Conservation (phyloP, 2,329 filamentous ascomycete species). For the Fusarium cicatricum region DNA sequence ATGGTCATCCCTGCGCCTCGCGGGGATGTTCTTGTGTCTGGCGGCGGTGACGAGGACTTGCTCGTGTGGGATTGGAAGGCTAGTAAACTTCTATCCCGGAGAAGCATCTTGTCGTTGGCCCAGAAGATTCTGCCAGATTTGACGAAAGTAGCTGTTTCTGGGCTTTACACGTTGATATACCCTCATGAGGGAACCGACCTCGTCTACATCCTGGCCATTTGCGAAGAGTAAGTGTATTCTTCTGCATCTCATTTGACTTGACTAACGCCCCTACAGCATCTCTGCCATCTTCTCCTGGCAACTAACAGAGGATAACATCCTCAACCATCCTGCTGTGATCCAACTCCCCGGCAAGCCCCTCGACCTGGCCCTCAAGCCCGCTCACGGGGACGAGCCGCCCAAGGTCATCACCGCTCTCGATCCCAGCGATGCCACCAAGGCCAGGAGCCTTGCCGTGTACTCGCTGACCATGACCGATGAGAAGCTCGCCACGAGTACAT, state of each 20-base stretch:
- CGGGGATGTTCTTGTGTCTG: conserved; percentile 77
- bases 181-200: conserved; percentile 41
- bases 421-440: conserved; percentile 39
- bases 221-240: conserved; percentile 61
- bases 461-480: conserved; percentile 45
- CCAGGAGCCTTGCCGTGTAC: conserved; percentile 45
- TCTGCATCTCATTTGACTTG: neutral
- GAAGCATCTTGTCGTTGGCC: conserved; percentile 59
- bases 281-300: conserved; percentile 73
- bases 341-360: conserved; percentile 72
- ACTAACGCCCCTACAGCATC: conserved; percentile 50
- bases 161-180: conserved; percentile 49
- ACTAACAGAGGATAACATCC: conserved; percentile 56
- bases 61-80: conserved; percentile 83
- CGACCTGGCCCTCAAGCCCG: conserved; percentile 52
- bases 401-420: conserved; percentile 54
- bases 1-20: conserved; percentile 69
- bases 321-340: conserved; percentile 59
- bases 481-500: conserved; percentile 44
- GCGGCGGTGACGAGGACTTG: conserved; percentile 83
- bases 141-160: conserved; percentile 58
- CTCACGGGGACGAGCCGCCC: conserved; percentile 31
- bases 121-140: conserved; percentile 48
- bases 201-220: conserved; percentile 58
- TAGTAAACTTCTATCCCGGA: conserved; percentile 61